These are phyloP conservation scores for Xerophyta viscosa DNA, from an alignment of 106 monocot species.

Conservation along the genomic window DNA sequence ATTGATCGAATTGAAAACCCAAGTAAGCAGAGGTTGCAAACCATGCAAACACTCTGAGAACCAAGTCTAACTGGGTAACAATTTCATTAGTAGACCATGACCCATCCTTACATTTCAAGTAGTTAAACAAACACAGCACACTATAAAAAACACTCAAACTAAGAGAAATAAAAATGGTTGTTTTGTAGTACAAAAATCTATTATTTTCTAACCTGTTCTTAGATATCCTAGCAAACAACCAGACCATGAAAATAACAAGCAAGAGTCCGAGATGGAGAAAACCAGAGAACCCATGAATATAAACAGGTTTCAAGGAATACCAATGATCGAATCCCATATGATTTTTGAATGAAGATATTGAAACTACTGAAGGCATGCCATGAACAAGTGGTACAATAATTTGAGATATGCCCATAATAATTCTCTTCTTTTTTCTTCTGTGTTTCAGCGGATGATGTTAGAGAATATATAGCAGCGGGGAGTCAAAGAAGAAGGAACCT, in stretches of 20 bases:
- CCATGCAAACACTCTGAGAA: conserved; percentile 39
- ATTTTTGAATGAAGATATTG: too few relatives aligned
- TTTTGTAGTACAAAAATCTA: conserved; percentile 26
- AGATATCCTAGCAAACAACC: conserved; percentile 15
- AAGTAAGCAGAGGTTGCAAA: conserved; percentile 27
- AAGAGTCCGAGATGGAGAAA: conserved; percentile 43
- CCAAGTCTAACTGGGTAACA: conserved; percentile 31
- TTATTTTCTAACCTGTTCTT: conserved; percentile 9
- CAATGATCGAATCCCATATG: neutral
- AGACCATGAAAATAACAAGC: conserved; percentile 26
- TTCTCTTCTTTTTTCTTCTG: too few relatives aligned
- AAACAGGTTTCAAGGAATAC: conserved; percentile 23
- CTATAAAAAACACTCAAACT: conserved; percentile 28
- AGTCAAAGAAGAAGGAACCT: too few relatives aligned
- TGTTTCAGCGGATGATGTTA: too few relatives aligned
- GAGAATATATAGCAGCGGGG: too few relatives aligned
- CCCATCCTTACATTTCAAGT: conserved; percentile 13
- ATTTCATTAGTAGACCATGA: conserved; percentile 18
- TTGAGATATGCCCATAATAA: too few relatives aligned
- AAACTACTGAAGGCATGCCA: too few relatives aligned
- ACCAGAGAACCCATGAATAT: conserved; percentile 39
- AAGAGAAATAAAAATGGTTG: conserved; percentile 23
- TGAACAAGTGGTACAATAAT: too few relatives aligned
- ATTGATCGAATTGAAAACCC: conserved; percentile 16
- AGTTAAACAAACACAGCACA: conserved; percentile 24